phyloP scores from a whole-genome alignment of 106 monocot species.

The Iris macrosiphon region DNA sequence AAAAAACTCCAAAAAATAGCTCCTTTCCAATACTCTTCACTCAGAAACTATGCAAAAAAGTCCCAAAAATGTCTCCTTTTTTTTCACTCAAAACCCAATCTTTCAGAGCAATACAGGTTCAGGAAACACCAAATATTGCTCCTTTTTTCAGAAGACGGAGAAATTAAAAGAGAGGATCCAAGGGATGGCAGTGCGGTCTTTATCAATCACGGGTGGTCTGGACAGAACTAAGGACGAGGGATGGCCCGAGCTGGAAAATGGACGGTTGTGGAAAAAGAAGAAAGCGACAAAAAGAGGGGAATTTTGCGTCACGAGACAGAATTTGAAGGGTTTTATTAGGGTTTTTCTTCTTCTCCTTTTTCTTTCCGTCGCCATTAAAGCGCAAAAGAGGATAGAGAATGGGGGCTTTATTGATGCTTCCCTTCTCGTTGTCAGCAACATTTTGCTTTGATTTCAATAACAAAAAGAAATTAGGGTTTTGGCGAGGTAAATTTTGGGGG shows the following conservation, averaged over 20 bases:
- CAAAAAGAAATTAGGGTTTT: no score
- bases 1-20: neutral
- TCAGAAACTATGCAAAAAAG: neutral
- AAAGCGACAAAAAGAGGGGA: slow-evolving; percentile 18
- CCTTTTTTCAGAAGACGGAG: neutral
- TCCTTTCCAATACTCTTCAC: neutral
- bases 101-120: slow-evolving; percentile 5
- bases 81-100: no score
- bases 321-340: neutral
- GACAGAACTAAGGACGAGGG: slow-evolving; percentile 5
- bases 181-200: no score
- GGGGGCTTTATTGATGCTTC: no score
- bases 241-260: slow-evolving; percentile 18
- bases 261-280: neutral
- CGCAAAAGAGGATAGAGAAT: slow-evolving; percentile 3
- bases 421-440: no score
- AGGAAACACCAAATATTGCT: neutral
- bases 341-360: neutral
- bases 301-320: neutral
- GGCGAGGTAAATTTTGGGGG: no score
- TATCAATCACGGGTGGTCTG: slow-evolving; percentile 13
- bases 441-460: no score
- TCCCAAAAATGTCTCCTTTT: neutral
- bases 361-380: slow-evolving; percentile 3
- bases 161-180: no score